A percentile compares a stretch with the other conserved stretches of the same genome.
phyloP scores from a whole-genome alignment of 2,329 filamentous ascomycete species.

The Arthrinium phaeospermum region DNA sequence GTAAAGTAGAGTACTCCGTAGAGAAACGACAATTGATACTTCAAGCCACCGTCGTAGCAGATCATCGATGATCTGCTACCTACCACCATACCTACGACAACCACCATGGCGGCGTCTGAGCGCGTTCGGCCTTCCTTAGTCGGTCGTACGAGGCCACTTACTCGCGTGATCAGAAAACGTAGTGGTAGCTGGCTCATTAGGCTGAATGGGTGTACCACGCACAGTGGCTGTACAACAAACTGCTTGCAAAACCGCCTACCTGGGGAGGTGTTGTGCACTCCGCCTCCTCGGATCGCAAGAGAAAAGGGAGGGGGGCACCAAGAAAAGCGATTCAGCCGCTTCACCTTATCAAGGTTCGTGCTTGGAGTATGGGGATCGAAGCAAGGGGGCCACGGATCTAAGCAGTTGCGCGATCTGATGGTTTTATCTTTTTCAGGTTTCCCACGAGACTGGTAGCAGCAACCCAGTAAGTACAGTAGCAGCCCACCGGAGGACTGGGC shows the following conservation, averaged over 20 bases:
- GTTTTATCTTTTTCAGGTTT: neutral
- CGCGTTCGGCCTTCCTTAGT: neutral
- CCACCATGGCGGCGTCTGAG: conserved; percentile 3
- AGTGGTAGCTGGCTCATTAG: neutral
- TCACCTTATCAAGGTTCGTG: neutral
- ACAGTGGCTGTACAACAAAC: neutral
- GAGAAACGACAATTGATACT: neutral
- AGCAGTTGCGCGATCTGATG: neutral
- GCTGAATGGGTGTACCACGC: neutral
- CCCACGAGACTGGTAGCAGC: neutral
- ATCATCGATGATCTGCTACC: neutral
- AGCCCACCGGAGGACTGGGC: neutral
- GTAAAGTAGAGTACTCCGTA: neutral
- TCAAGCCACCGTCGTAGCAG: neutral
- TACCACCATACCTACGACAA: neutral
- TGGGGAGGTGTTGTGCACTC: neutral
- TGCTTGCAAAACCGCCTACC: neutral
- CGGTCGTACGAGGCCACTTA: conserved; percentile 4
- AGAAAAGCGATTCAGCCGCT: neutral
- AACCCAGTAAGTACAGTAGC: neutral
- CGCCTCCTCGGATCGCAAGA: neutral
- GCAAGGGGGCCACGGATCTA: neutral
- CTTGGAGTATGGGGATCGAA: conserved; percentile 9
- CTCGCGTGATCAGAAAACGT: neutral
- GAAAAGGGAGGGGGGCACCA: neutral